A percentile compares a stretch with the other conserved stretches of the same genome.
These are phyloP conservation scores for Ascochyta clinopodiicola DNA, from an alignment of 2,329 filamentous ascomycete species.

Conservation along the genomic window DNA sequence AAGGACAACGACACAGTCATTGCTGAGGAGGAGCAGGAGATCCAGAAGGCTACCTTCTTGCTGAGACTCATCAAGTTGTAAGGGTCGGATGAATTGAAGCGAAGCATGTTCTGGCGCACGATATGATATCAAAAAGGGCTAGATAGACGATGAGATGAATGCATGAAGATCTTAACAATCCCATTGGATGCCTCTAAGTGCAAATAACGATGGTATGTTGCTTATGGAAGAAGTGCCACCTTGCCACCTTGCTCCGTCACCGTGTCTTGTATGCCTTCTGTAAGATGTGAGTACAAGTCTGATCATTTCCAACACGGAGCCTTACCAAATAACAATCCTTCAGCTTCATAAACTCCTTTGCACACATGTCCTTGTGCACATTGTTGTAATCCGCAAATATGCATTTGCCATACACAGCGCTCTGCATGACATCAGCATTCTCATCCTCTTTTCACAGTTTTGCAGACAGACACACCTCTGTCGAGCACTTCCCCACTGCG, in stretches of 20 bases:
- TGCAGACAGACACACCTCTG: slow-evolving; percentile 59
- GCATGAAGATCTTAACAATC: slow-evolving; percentile 13
- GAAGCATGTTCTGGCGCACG: slow-evolving; percentile 11
- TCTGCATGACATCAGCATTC: slow-evolving; percentile 58
- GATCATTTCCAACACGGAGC: background rate
- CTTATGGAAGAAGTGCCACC: background rate
- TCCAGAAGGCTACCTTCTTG: slow-evolving; percentile 82
- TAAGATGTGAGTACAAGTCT: background rate
- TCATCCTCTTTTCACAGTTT: background rate
- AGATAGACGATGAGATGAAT: slow-evolving; percentile 24
- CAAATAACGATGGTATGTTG: background rate
- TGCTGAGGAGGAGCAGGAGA: slow-evolving; percentile 82
- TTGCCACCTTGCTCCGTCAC: slow-evolving; percentile 18
- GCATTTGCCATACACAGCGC: slow-evolving; percentile 87
- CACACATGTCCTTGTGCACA: slow-evolving; percentile 89
- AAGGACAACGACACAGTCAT: slow-evolving; percentile 66
- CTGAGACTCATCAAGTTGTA: slow-evolving; percentile 77
- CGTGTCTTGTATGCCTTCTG: slow-evolving; percentile 43
- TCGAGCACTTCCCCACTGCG: slow-evolving; percentile 69
- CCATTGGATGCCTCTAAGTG: background rate
- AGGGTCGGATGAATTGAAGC: background rate
- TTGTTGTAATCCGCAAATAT: slow-evolving; percentile 89
- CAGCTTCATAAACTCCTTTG: slow-evolving; percentile 79
- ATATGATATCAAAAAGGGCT: slow-evolving; percentile 23
- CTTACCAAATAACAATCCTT: slow-evolving; percentile 88